Base-by-base conservation (phyloP, 129 eudicot genomes). In the Flaveria trinervia region DNA sequence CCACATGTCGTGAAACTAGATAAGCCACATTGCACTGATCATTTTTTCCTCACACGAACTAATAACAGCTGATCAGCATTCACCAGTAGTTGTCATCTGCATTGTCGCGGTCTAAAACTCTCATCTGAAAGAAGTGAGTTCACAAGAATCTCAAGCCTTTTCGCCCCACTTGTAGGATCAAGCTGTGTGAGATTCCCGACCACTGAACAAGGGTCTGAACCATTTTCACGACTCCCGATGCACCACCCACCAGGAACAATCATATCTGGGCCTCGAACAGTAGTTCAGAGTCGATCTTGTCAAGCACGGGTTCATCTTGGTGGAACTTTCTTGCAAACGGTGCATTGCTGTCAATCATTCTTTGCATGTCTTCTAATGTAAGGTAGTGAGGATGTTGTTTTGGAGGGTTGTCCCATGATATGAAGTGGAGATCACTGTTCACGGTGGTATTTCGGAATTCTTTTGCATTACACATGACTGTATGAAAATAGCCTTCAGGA, bases 361-460 rank as follows among this genome's bases (percentile, higher is more conserved):
- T 71, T 7, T 69, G 68, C 83, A 85, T 80, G 87, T 90, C 92
- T 22, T 79, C 83, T 5, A 72, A 28, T 18, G 72, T 39, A 55
- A 73, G 25, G 51, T 5, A 56, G 46, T 45, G 81, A 1, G 98
- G 98, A 75, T 92, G 98, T 82, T 92, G 98, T 75, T 86, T 90
- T 10, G 98, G 98, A 72, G 94, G 98, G 50, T 20, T 80, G 84
- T 92, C 98, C 98, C 98, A 92, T 4, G 98, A 91, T 61, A 92
- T 92, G 74, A 86, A 89, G 74, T 92, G 98, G 65, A 92, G 93
- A 70, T 92, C 98, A 26, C 88, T 93, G 44, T 88, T 83, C 55
- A 90, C 70, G 15, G 94, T 91, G 17, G 92, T 88, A 72, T 73
- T 51, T 18, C 72, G 84, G 71, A 92, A 92, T 78, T 89, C 92